Percentiles rank a stretch among this genome's conserved stretches.
Conservation (phyloP, 345 rosid species). For the Acer campestre region DNA sequence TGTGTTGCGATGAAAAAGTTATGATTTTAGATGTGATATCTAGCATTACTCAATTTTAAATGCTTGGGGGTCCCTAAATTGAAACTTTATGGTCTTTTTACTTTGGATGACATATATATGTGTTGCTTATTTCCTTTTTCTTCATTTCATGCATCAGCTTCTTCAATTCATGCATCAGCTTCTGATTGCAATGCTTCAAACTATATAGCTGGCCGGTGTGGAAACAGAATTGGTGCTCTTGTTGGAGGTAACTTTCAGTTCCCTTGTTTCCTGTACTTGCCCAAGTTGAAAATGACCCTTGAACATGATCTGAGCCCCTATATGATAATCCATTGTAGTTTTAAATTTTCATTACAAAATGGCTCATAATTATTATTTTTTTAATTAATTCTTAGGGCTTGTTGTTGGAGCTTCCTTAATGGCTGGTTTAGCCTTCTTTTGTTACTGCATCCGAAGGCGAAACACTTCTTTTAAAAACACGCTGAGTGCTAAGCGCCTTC, state of each 20-base stretch:
- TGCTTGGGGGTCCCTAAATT: background rate
- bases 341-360: background rate
- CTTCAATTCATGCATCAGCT: slow-evolving; percentile 23
- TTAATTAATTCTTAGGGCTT: slow-evolving; percentile 44
- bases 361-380: background rate
- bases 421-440: slow-evolving; percentile 42
- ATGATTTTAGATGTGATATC: too few species aligned
- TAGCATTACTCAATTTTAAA: too few species aligned
- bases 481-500: slow-evolving; percentile 70
- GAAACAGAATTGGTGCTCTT: slow-evolving; percentile 45
- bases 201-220: slow-evolving; percentile 44
- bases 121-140: slow-evolving; percentile 20
- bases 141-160: slow-evolving; percentile 24
- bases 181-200: slow-evolving; percentile 44
- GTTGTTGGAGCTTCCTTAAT: slow-evolving; percentile 59
- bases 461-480: slow-evolving; percentile 48
- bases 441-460: slow-evolving; percentile 41
- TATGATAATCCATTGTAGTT: background rate
- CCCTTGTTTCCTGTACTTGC: background rate
- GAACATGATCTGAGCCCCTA: background rate
- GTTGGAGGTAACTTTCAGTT: slow-evolving; percentile 62
- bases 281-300: background rate
- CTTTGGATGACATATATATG: background rate
- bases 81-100: background rate
- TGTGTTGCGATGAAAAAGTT: too few species aligned